These are phyloP conservation scores for Tulasnella sp. DNA, from an alignment of 768 basidiomycete species.

Conservation along the genomic window DNA sequence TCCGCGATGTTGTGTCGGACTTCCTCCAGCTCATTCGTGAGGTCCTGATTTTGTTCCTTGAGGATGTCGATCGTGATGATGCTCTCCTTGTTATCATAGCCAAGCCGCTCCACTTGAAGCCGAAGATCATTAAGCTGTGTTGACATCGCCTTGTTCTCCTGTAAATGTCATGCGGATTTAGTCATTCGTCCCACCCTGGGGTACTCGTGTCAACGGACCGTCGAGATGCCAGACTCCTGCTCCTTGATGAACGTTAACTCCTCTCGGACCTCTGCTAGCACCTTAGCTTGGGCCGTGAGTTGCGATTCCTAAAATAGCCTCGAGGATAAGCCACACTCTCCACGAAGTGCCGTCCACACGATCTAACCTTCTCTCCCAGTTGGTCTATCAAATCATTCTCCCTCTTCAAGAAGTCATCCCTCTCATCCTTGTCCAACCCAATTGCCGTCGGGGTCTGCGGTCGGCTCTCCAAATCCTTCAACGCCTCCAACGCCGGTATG, in stretches of 20 bases:
- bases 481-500: slow-evolving; percentile 59
- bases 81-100: slow-evolving; percentile 94
- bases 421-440: slow-evolving; percentile 87
- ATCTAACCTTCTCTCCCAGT: slow-evolving; percentile 71
- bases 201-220: slow-evolving; percentile 35
- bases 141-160: slow-evolving; percentile 94
- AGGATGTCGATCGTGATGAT: slow-evolving; percentile 87
- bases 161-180: slow-evolving; percentile 14
- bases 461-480: slow-evolving; percentile 60
- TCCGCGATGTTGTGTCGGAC: slow-evolving; percentile 70
- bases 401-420: slow-evolving; percentile 90
- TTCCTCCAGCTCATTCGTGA: slow-evolving; percentile 81
- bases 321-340: neutral
- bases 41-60: slow-evolving; percentile 86
- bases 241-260: slow-evolving; percentile 86
- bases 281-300: slow-evolving; percentile 68
- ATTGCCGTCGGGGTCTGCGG: slow-evolving; percentile 88
- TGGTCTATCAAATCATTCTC: slow-evolving; percentile 95
- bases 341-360: no score
- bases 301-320: slow-evolving; percentile 66
- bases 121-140: slow-evolving; percentile 87
- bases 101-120: slow-evolving; percentile 80
- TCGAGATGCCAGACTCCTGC: slow-evolving; percentile 68
- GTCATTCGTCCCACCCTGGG: neutral
- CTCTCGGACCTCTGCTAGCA: slow-evolving; percentile 78